Base-by-base conservation (phyloP, 2,329 filamentous ascomycete species). In the Fusarium paranaense region DNA sequence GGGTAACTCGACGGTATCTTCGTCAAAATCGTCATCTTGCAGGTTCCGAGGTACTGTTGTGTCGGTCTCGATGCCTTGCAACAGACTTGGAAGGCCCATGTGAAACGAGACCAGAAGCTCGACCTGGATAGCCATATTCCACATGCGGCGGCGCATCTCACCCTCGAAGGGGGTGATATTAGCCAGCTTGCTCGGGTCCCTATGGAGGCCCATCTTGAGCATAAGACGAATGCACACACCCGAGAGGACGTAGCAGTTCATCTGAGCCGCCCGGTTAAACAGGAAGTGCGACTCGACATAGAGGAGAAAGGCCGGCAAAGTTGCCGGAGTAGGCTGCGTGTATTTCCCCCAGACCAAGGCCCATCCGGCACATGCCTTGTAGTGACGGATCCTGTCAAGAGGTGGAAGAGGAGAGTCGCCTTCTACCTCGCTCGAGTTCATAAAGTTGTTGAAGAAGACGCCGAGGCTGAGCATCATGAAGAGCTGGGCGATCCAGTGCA, bases 41-140 rank as follows among this genome's bases (percentile, higher is more conserved):
- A 93, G 80, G 79, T 93, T 93, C 35, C 86, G 84, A 18, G 91
- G 91, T 22, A 90, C 80, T 2, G 85, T 82, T 0, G 90, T 92
- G 77, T 94, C 92, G 56, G 87, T 89, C 69, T 93, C 91, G 38
- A 91, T 88, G 27, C 87, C 85, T 66, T 90, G 86, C 52, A 93
- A 85, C 89, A 93, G 91, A 76, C 87, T 87, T 3, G 92, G 92
- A 63, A 94, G 83, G 3, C 92, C 92, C 69, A 93, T 86, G 77
- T 93, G 91, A 77, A 92, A 93, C 2, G 90, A 89, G 30, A 91
- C 90, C 5, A 93, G 81, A 4, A 91, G 81, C 77, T 94, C 92
- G 56, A 92, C 85, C 77, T 92, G 90, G 30, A 85, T 80, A 4
- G 86, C 85, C 71, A 89, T 83, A 71, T 87, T 86, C 89, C 88